Conservation (phyloP, 345 rosid genomes). For the Pelargonium nanum region DNA sequence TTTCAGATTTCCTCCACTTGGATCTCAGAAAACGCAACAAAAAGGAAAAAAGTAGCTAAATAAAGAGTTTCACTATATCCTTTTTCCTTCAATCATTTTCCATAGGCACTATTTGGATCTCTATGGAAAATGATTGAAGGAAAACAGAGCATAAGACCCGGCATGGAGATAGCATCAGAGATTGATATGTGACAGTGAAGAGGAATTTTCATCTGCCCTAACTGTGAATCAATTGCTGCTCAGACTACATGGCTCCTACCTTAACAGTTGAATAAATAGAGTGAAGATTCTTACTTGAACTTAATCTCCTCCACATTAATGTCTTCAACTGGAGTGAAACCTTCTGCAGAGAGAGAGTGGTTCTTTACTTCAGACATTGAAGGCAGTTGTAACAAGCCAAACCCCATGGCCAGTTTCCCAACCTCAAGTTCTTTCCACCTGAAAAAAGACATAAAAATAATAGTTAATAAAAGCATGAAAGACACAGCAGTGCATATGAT, state of each 20-base stretch:
- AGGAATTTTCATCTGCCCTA: neutral
- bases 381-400: slow-evolving; percentile 79
- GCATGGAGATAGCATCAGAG: too few relatives aligned
- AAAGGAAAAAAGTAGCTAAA: too few relatives aligned
- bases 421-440: slow-evolving; percentile 84
- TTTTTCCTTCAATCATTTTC: neutral
- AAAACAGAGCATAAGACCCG: neutral
- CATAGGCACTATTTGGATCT: neutral
- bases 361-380: slow-evolving; percentile 80
- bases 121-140: neutral
- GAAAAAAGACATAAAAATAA: neutral
- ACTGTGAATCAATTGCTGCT: neutral
- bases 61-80: neutral
- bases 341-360: slow-evolving; percentile 56
- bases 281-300: slow-evolving; percentile 45
- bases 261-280: too few relatives aligned
- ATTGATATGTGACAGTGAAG: neutral
- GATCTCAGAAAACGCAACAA: too few relatives aligned
- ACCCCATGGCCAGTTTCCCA: slow-evolving; percentile 93
- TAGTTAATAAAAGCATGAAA: neutral
- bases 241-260: neutral
- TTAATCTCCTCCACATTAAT: slow-evolving; percentile 60
- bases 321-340: slow-evolving; percentile 57
- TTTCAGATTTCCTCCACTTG: too few relatives aligned
- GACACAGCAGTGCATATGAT: neutral